Evolutionary conservation across 1,284 basidiomycete genomes (phyloP).

Genomic region (Ceratobasidium sp.): DNA sequence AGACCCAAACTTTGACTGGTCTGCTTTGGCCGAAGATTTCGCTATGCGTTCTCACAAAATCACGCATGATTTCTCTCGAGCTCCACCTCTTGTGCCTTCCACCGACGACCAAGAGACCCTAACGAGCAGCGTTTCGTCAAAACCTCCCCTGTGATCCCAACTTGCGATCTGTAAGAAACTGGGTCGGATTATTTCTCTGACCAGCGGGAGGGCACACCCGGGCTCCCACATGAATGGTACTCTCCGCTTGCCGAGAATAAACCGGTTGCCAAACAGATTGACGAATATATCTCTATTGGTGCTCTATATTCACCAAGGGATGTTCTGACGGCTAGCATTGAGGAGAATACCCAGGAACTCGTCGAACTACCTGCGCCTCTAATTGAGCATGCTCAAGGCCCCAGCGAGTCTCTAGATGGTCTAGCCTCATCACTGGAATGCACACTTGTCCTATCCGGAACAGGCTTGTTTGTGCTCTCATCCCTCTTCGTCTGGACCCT

Average conservation of each 20-base stretch:
- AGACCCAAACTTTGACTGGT: background rate
- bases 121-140: background rate
- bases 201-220: conserved; percentile 1
- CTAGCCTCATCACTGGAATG: conserved; percentile 12
- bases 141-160: background rate
- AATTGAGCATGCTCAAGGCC: background rate
- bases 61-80: background rate
- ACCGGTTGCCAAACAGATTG: no score
- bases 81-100: background rate
- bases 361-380: background rate
- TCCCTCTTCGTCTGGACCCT: background rate
- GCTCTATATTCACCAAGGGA: background rate
- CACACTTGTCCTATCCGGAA: background rate
- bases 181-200: background rate
- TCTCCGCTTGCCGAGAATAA: background rate
- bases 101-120: conserved; percentile 7
- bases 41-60: background rate
- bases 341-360: background rate
- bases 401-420: conserved; percentile 1
- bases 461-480: background rate
- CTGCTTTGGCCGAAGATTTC: background rate
- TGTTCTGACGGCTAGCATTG: background rate
- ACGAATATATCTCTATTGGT: background rate
- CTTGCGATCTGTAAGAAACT: background rate
- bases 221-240: background rate